phyloP scores from a whole-genome alignment of 1,284 basidiomycete genomes.

The Papiliotrema fonsecae region DNA sequence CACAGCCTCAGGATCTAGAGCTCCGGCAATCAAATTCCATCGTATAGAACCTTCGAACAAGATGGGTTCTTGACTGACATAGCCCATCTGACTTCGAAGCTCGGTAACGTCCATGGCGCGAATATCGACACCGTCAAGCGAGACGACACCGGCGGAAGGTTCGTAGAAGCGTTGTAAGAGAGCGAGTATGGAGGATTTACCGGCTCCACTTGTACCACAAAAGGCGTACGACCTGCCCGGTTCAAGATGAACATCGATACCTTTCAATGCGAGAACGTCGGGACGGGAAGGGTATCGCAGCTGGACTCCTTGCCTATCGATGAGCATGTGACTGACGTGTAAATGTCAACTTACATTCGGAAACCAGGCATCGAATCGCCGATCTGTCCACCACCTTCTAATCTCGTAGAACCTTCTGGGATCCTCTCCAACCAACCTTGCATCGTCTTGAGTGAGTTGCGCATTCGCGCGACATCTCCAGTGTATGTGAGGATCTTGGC shows the following conservation, averaged over 20 bases:
- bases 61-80: conserved; percentile 51
- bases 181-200: conserved; percentile 34
- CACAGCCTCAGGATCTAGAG: conserved; percentile 33
- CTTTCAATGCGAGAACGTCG: conserved; percentile 18
- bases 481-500: conserved; percentile 34
- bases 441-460: conserved; percentile 20
- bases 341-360: conserved; percentile 13
- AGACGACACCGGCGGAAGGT: conserved; percentile 42
- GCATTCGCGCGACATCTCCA: conserved; percentile 33
- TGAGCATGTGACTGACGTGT: neutral
- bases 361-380: conserved; percentile 15
- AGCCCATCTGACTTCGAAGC: conserved; percentile 45
- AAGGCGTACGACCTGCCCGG: conserved; percentile 35
- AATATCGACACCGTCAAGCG: conserved; percentile 46
- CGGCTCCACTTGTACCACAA: conserved; percentile 24
- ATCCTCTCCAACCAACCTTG: conserved; percentile 34
- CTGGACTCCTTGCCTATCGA: conserved; percentile 17
- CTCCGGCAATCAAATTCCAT: conserved; percentile 40
- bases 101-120: conserved; percentile 38
- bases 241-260: conserved; percentile 22
- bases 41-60: conserved; percentile 44
- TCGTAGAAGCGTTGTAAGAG: conserved; percentile 50
- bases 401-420: conserved; percentile 14
- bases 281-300: conserved; percentile 36
- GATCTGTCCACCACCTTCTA: neutral